Evolutionary conservation across 306 rosid species (phyloP), one percentile per base, ranked within the genome.

Genomic region (Benincasa hispida): DNA sequence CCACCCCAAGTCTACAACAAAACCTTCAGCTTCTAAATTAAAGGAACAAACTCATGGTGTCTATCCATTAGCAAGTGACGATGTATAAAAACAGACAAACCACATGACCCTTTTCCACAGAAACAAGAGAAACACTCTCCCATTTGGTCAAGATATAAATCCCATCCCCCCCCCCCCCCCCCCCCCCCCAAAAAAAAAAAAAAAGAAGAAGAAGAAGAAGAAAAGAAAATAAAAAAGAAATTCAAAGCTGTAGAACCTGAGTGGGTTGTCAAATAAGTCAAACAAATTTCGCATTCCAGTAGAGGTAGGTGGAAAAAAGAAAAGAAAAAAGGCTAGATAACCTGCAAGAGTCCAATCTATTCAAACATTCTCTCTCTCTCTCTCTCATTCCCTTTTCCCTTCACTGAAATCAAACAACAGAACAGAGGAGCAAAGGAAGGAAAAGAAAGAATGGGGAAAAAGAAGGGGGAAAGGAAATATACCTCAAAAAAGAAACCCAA

Each of bases 1-100:
- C 73, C 76, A 57, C 78, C 79, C 35, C 27, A 35, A 35, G 72
- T 41, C 17, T 9, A 67, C 2, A 69, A 69, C 55, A 70, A 70
- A 45, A 47, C 28, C 51, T 11, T 67, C 54, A 67, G 57, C 76
- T 48, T 45, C 76, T 28, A 12, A 51, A 35, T 35, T 35, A 21
- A 76, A 10, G 8, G 30, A 57, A 59, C 66, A 59, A 59, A 28
- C 32, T 24, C 32, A 24, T 5, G 55, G 55, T 4, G 66, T 15
- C 1, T 10, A 50, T 53, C 42, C 28, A 59, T 32, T 13, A 45
- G 39, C 37, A 47, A 25, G 59, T 48, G 39, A 48, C 59, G 25
- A 48, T 72, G 37, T 48, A 72, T 25, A 72, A 27, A 70, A 72
- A 72, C 42, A 72, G 41, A 50, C 56, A 72, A 72, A 50, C 54